Conservation (phyloP, 768 basidiomycete species). For the Suillus bovinus region DNA sequence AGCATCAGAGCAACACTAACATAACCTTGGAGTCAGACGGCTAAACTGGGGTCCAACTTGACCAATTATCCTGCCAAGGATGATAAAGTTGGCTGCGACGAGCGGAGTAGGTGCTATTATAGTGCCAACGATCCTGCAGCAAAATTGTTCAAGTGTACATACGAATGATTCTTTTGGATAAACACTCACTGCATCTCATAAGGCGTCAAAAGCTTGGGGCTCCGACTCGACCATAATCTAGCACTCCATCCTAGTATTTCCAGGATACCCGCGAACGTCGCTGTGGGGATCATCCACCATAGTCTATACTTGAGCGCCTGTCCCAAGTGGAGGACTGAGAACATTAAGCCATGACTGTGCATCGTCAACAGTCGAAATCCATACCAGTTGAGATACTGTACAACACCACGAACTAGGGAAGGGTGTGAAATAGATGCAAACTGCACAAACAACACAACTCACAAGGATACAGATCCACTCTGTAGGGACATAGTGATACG, state of each 20-base stretch:
- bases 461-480: conserved; percentile 34
- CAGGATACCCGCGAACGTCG: conserved; percentile 45
- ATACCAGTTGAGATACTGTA: conserved; percentile 44
- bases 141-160: background rate
- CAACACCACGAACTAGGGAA: conserved; percentile 35
- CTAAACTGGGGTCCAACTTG: conserved; percentile 50
- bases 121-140: conserved; percentile 34
- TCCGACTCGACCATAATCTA: conserved; percentile 49
- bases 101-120: conserved; percentile 59
- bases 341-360: background rate
- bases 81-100: conserved; percentile 56
- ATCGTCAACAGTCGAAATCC: conserved; percentile 8
- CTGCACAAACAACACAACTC: background rate
- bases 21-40: conserved; percentile 38
- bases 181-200: conserved; percentile 46
- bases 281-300: conserved; percentile 57
- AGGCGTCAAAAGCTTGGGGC: conserved; percentile 22
- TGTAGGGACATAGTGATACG: conserved; percentile 44
- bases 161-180: background rate
- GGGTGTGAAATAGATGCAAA: background rate
- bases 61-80: conserved; percentile 48
- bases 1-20: conserved; percentile 16
- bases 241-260: conserved; percentile 60
- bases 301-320: conserved; percentile 45
- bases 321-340: conserved; percentile 45